phyloP scores from a whole-genome alignment of 192 early-diverging fungal genomes.

The Umbelopsis sp. region DNA sequence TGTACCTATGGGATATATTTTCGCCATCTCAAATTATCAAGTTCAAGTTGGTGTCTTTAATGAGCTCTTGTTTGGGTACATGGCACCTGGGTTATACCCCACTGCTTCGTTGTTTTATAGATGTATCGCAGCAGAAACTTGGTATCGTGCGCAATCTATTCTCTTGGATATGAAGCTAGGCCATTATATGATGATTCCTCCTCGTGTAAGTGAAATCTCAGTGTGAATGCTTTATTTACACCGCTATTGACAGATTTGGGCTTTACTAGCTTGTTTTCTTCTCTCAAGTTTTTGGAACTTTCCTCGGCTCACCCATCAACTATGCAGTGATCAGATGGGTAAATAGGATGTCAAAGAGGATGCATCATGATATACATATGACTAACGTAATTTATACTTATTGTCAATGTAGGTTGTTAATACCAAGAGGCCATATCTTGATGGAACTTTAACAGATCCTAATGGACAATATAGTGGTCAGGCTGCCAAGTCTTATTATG shows the following conservation, averaged over 20 bases:
- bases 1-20: conserved; percentile 47
- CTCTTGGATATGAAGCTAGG: conserved; percentile 24
- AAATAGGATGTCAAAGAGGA: not conserved
- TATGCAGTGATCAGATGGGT: conserved; percentile 42
- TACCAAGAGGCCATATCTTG: conserved; percentile 45
- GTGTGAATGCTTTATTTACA: not conserved
- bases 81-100: conserved; percentile 38
- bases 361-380: not conserved
- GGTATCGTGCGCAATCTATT: conserved; percentile 48
- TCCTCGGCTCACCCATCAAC: conserved; percentile 45
- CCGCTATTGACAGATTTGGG: not conserved
- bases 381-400: not conserved
- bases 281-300: conserved; percentile 45
- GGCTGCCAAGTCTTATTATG: conserved; percentile 9
- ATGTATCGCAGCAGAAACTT: conserved; percentile 44
- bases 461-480: conserved; percentile 44
- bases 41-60: conserved; percentile 43
- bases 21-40: conserved; percentile 41
- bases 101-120: conserved; percentile 43
- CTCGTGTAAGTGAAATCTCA: not conserved
- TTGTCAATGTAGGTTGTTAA: conserved; percentile 29
- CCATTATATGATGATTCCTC: conserved; percentile 15
- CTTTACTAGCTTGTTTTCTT: not conserved
- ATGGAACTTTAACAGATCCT: conserved; percentile 41
- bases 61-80: conserved; percentile 37